Base-by-base conservation (phyloP, 208 protist genomes). In the Trypanosoma vivax region DNA sequence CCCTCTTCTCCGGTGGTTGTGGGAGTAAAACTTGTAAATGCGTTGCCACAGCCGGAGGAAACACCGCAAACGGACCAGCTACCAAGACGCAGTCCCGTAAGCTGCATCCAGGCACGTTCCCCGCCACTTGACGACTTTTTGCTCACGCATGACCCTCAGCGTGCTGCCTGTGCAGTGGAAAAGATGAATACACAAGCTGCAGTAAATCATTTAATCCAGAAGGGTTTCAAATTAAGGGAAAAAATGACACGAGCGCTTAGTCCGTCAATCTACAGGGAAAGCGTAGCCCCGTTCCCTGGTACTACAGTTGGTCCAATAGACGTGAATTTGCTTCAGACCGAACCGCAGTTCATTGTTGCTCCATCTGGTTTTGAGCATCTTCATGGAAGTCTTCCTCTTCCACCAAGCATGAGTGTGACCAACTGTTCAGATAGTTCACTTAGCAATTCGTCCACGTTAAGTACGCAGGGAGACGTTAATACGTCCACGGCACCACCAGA, bases 201-300 rank as follows among this genome's bases (percentile, higher is more conserved):
- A 10, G 65, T 77, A 27, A 63, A 65, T 16, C 40, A 71, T 28
- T 59, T 84, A 19, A 47, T 84, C 18, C 61, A 70, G 28, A 57
- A 67, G 21, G 77, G 77, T 0, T 46, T 72, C 23, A 60, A 31
- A 7, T 43, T 84, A 24, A 67, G 73, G 10, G 62, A 69, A 18
- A 62, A 70, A 43, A 84, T 84, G 77, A 38, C 61, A 5, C 51
- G 60, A 3, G 77, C 72, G 6, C 38, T 75, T 10, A 53, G 41
- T 1, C 34, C 43, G 33, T 43, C 25, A 35, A 28, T 28, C 10
- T 18, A 2, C 33, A 31, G 51, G 31, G 60, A 58, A 14, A 35
- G 31, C 35, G 3, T 57, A 34, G 11, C 16, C n/a, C 18, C 39
- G 16, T 34, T 41, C n/a, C n/a, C 40, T 7, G 48, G 29, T 18